Conservation (phyloP, 2,329 filamentous ascomycete species). For the Penicillium polonicum region DNA sequence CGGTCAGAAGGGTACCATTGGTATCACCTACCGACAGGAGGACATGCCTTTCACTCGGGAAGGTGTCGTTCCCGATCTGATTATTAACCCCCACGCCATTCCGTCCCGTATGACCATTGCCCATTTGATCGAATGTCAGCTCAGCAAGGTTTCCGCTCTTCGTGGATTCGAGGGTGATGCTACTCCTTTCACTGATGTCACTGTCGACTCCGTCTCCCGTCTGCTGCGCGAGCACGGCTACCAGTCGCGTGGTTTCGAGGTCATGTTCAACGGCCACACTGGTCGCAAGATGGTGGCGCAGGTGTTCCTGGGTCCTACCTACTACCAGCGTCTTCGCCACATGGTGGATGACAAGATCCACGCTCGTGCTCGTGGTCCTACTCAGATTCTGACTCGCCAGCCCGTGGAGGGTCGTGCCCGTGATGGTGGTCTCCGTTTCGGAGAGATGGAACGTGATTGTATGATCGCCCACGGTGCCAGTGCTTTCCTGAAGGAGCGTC, state of each 20-base stretch:
- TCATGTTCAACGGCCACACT: conserved; percentile 99
- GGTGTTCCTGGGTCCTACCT: conserved; percentile 95
- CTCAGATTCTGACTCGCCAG: conserved; percentile 95
- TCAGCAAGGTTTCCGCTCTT: conserved; percentile 92
- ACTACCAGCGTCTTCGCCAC: conserved; percentile 96
- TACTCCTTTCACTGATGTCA: conserved; percentile 96
- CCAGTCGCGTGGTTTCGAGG: conserved; percentile 94
- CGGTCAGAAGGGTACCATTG: conserved; percentile 98
- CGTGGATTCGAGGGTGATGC: conserved; percentile 96
- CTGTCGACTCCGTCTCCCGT: conserved; percentile 86
- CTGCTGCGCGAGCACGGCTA: conserved; percentile 87
- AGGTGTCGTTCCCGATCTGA: conserved; percentile 88
- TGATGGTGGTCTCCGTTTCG: conserved; percentile 97
- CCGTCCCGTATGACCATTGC: conserved; percentile 99
- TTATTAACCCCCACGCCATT: conserved; percentile 99
- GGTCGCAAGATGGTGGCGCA: conserved; percentile 90
- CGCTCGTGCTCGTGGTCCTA: conserved; percentile 92
- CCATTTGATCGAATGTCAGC: conserved; percentile 97
- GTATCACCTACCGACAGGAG: conserved; percentile 95
- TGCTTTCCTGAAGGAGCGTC: conserved; percentile 92
- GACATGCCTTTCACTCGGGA: conserved; percentile 98
- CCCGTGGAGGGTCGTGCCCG: conserved; percentile 97
- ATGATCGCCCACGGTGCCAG: conserved; percentile 99
- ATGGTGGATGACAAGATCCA: conserved; percentile 99
- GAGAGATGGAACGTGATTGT: conserved; percentile 99